phyloP scores from a whole-genome alignment of 495 filamentous ascomycete species.

The Astrocystis sublimbata region DNA sequence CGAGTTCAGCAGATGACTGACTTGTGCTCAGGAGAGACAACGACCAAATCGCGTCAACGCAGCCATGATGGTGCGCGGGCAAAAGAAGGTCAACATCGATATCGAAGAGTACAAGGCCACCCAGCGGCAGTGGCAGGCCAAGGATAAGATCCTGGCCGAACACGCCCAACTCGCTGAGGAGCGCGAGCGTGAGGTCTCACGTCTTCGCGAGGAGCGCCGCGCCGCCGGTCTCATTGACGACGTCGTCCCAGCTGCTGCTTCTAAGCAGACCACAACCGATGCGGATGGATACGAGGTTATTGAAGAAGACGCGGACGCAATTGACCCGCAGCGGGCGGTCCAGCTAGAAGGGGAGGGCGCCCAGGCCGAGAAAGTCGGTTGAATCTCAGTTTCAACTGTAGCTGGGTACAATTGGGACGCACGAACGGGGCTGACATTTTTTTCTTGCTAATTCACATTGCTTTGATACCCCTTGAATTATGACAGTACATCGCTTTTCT shows the following conservation, averaged over 20 bases:
- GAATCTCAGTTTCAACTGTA: no score
- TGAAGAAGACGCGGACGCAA: conserved; percentile 25
- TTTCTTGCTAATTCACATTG: neutral
- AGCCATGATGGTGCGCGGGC: conserved; percentile 57
- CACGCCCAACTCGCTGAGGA: conserved; percentile 64
- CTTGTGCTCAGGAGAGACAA: conserved; percentile 56
- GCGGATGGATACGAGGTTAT: conserved; percentile 31
- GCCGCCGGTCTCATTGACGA: conserved; percentile 35
- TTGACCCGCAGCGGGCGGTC: neutral
- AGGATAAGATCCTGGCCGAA: conserved; percentile 69
- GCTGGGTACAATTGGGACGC: neutral
- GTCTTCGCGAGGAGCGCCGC: conserved; percentile 42
- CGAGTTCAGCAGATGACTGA: neutral
- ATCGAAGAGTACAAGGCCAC: conserved; percentile 66
- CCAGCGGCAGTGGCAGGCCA: conserved; percentile 59
- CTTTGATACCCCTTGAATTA: conserved; percentile 12
- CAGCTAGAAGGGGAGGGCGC: no score
- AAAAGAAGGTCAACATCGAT: conserved; percentile 60
- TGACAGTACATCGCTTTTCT: neutral
- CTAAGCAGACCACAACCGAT: conserved; percentile 30
- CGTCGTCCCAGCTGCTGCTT: conserved; percentile 37
- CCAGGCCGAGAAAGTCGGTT: no score
- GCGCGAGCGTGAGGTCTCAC: conserved; percentile 58
- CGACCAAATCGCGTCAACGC: conserved; percentile 67
- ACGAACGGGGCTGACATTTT: neutral